Base-by-base conservation (phyloP, 192 early-diverging fungal genomes). In the Podila verticillata region DNA sequence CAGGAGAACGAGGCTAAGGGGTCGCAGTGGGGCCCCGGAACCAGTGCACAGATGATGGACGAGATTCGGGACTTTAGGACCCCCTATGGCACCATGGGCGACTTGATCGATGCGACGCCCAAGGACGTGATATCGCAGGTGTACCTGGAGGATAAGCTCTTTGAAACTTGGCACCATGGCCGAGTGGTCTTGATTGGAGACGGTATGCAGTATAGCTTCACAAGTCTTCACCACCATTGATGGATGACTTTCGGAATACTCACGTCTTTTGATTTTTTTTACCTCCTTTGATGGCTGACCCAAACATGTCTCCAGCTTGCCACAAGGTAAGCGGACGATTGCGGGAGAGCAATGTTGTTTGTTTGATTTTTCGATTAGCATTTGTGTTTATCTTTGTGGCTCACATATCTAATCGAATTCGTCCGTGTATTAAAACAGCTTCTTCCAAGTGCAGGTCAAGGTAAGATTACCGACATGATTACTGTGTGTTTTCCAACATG, bases 111-210 rank as follows among this genome's bases (percentile, higher is more conserved):
- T 17, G 62, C 24, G 6, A 75, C 66, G 4, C 73, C 73, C 3
- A 54, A 28, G 54, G 54, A 57, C 7, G n/a, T 65, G 30, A 75
- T 75, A 22, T 75, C 73, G 22, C 68, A 77, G 28, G 68, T 77
- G 12, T 69, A 65, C 15, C 5, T 77, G 3, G 74, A 77, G 44
- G 68, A 78, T 34, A 78, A 78, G 48, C 20, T 70, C 32, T 77
- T 77, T 39, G 59, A 70, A 63, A 70, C 74, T n/a, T 77, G 74
- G 68, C 66, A 61, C 34, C 31, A 70, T 54, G 62, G 67, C 15
- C 54, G 68, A 2, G 59, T 57, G 0, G 74, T 77, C 19, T 35
- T 77, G 13, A 36, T 77, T 24, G 74, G 74, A 12, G 74, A 77
- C 65, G 66, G 66, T 75, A 59, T 26, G 54, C 9, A 66, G 5